Percentiles rank a stretch among this genome's conserved stretches.
Evolutionary conservation across 805 yeast species (phyloP).

Genomic region (Candida tibetensis): DNA sequence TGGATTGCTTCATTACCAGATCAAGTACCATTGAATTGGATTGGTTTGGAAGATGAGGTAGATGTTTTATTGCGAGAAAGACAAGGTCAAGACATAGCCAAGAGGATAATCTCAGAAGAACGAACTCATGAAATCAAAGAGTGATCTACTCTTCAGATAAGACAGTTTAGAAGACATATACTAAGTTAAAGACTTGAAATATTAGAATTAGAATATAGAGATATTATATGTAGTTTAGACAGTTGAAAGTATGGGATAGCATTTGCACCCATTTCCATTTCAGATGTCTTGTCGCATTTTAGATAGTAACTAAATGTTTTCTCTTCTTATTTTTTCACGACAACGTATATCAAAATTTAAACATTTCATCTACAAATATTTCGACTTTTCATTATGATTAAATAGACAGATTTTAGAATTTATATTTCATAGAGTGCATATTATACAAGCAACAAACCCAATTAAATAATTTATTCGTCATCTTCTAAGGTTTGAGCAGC

Average conservation of each 20-base stretch:
- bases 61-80: constrained; percentile 30
- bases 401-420: constrained; percentile 1
- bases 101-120: constrained; percentile 2
- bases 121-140: too few species aligned
- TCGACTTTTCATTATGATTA: background rate
- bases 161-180: too few species aligned
- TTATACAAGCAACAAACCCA: constrained; percentile 10
- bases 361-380: background rate
- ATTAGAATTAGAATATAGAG: too few species aligned
- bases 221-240: too few species aligned
- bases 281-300: too few species aligned
- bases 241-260: too few species aligned
- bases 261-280: too few species aligned
- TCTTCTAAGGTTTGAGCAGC: constrained; percentile 97
- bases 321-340: too few species aligned
- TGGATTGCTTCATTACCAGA: constrained; percentile 60
- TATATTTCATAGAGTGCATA: constrained; percentile 6
- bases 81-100: constrained; percentile 18
- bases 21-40: constrained; percentile 51
- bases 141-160: too few species aligned
- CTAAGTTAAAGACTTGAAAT: too few species aligned
- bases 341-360: too few species aligned
- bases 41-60: constrained; percentile 46
- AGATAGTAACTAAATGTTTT: too few species aligned
- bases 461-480: constrained; percentile 49